phyloP scores from a whole-genome alignment of 768 basidiomycete species.

The Tylopilus sp. region DNA sequence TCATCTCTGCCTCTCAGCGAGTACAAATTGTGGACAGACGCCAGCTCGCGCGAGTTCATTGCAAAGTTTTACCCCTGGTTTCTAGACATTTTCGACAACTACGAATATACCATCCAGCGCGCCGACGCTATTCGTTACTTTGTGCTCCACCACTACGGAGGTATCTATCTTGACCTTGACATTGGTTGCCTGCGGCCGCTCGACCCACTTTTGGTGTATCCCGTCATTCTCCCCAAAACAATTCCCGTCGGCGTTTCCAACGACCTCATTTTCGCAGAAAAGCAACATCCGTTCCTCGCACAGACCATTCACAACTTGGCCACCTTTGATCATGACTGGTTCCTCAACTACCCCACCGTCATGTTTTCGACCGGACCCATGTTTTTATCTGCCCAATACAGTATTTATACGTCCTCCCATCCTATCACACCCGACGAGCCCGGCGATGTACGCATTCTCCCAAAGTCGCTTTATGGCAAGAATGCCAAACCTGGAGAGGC shows the following conservation, averaged over 20 bases:
- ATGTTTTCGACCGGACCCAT: constrained; percentile 99
- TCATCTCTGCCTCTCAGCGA: constrained; percentile 50
- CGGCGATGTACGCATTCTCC: constrained; percentile 83
- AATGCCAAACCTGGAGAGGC: constrained; percentile 82
- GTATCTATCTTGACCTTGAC: constrained; percentile 95
- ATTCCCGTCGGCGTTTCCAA: constrained; percentile 97
- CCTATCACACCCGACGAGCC: constrained; percentile 49
- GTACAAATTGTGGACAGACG: constrained; percentile 98
- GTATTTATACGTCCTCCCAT: constrained; percentile 73
- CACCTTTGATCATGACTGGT: constrained; percentile 90
- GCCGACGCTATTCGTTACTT: constrained; percentile 99
- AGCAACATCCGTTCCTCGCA: constrained; percentile 82
- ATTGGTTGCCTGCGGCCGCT: constrained; percentile 87
- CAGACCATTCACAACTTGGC: constrained; percentile 90
- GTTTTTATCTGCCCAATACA: constrained; percentile 95
- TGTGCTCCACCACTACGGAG: constrained; percentile 92
- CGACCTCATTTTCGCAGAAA: constrained; percentile 92
- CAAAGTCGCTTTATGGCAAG: constrained; percentile 97
- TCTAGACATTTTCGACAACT: constrained; percentile 88
- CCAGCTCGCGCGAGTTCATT: constrained; percentile 84
- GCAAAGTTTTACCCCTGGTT: constrained; percentile 87
- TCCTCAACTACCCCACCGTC: constrained; percentile 98
- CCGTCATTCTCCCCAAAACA: constrained; percentile 90
- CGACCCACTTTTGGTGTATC: constrained; percentile 81
- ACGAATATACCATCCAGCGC: constrained; percentile 89